phyloP scores from a whole-genome alignment of 163 green algal species.

The Chlamydomonas reinhardtii region DNA sequence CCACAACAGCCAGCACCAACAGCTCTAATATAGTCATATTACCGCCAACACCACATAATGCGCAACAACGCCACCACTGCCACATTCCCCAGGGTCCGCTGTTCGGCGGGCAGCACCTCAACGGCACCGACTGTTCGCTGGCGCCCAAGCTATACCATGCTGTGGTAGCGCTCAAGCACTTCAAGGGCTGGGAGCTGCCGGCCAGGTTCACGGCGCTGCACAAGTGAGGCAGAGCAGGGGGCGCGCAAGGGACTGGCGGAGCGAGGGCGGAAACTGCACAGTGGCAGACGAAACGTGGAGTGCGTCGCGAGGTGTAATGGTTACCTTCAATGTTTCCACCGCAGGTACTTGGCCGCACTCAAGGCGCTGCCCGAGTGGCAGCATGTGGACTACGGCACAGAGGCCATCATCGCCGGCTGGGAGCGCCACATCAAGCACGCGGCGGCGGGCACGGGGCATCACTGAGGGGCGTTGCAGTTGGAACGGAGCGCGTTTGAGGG shows the following conservation, averaged over 20 bases:
- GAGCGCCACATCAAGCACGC: conserved; percentile 27
- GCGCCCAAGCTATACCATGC: conserved; percentile 86
- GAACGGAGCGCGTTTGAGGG: no score
- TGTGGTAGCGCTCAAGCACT: conserved; percentile 71
- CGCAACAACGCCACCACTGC: no score
- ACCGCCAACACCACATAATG: no score
- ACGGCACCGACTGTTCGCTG: conserved; percentile 72
- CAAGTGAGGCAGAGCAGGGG: conserved; percentile 4
- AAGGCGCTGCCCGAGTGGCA: conserved; percentile 45
- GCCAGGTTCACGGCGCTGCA: conserved; percentile 2
- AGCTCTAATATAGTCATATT: no score
- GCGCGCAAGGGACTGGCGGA: no score
- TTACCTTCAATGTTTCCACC: no score
- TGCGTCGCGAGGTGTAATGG: no score
- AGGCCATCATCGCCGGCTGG: conserved; percentile 27
- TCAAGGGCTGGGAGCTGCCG: conserved; percentile 65
- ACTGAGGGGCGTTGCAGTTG: no score
- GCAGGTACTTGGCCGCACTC: conserved; percentile 35
- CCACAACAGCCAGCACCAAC: no score
- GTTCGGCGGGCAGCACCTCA: conserved; percentile 69
- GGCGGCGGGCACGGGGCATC: no score
- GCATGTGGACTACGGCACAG: conserved; percentile 23
- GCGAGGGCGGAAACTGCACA: no score
- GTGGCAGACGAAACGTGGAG: no score
- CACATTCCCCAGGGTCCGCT: conserved; percentile 65